Evolutionary conservation across 1,139 yeast genomes (phyloP).

Genomic region (Kurtzmaniella quercitrusa): DNA sequence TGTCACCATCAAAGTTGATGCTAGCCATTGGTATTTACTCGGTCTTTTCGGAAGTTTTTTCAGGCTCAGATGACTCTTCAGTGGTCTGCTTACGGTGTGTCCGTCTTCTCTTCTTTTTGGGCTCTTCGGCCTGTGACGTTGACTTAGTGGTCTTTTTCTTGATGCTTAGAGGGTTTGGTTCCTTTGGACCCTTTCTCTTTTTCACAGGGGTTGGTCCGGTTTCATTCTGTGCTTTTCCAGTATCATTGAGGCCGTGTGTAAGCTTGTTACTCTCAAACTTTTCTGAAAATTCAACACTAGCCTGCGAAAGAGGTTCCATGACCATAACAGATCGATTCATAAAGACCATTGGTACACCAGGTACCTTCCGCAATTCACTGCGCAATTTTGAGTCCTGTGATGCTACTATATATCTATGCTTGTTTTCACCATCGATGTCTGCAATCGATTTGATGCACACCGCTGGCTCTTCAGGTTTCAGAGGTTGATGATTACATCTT

Average conservation of each 20-base stretch:
- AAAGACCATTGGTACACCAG: slow-evolving; percentile 87
- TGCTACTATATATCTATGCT: slow-evolving; percentile 87
- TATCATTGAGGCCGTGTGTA: slow-evolving; percentile 70
- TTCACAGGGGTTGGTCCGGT: slow-evolving; percentile 25
- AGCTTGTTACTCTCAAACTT: slow-evolving; percentile 63
- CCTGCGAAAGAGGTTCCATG: slow-evolving; percentile 86
- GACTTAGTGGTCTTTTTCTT: slow-evolving; percentile 54
- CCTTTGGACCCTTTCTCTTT: slow-evolving; percentile 68
- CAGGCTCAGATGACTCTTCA: slow-evolving; percentile 11
- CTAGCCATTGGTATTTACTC: slow-evolving; percentile 9
- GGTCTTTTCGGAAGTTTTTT: slow-evolving; percentile 8
- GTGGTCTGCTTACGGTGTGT: slow-evolving; percentile 23
- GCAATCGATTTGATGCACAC: slow-evolving; percentile 78
- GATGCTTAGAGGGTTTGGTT: slow-evolving; percentile 79
- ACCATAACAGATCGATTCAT: slow-evolving; percentile 91
- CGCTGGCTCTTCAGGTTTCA: slow-evolving; percentile 60
- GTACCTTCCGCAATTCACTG: slow-evolving; percentile 61
- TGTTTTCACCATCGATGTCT: slow-evolving; percentile 68
- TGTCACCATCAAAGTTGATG: too few relatives aligned
- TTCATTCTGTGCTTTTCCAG: slow-evolving; percentile 19
- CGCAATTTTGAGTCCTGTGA: slow-evolving; percentile 74
- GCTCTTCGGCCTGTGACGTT: slow-evolving; percentile 8
- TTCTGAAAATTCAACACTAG: slow-evolving; percentile 55
- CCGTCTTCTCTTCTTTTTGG: slow-evolving; percentile 37
- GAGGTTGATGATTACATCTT: slow-evolving; percentile 53